Evolutionary conservation across 108 stramenopile species (phyloP), one percentile per base, ranked within the genome.

Genomic region (Skeletonema grethae): DNA sequence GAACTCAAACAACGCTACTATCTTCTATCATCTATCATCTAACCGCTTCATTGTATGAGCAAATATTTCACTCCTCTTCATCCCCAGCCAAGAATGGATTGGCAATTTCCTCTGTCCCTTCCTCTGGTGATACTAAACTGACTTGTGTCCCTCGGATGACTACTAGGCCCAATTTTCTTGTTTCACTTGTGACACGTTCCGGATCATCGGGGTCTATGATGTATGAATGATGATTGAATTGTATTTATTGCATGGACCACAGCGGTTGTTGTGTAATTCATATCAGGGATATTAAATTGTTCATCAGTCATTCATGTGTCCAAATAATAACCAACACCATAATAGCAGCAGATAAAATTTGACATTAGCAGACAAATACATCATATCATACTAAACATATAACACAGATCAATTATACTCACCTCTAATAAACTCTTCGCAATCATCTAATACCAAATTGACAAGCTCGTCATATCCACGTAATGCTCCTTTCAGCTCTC

Each of bases 71-170:
- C 8, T 84, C 88, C 24, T 88, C 90, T 6, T 86, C 89, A 29
- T 77, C 84, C 13, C 72, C 80, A 18, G 63, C 70, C 62, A 90
- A 58, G 67, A 95, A 95, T 48, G 93, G 93, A 82, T 95, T 95
- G 5, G 89, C 89, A 80, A 95, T 95, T 70, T 95, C 93, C 82
- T 95, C 93, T 53, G 85, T 86, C 28, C 93, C 93, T 7, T 95
- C 93, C 57, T 90, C 80, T 53, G 93, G 93, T 11, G 90, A 86
- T 7, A 95, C 91, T 28, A 95, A 77, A 56, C 88, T 88, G 13
- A 95, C 93, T 75, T 95, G 93, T 25, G 93, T 95, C 36, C 93
- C 93, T 34, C 93, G 76, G 50, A 95, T 80, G 5, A 95, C 93
- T 8, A 90, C 89, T 61, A 95, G 48, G 4, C 93, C 93, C 46